These are phyloP conservation scores for Zasmidium citrigriseum DNA, from an alignment of 2,329 filamentous ascomycete genomes.

Conservation along the genomic window DNA sequence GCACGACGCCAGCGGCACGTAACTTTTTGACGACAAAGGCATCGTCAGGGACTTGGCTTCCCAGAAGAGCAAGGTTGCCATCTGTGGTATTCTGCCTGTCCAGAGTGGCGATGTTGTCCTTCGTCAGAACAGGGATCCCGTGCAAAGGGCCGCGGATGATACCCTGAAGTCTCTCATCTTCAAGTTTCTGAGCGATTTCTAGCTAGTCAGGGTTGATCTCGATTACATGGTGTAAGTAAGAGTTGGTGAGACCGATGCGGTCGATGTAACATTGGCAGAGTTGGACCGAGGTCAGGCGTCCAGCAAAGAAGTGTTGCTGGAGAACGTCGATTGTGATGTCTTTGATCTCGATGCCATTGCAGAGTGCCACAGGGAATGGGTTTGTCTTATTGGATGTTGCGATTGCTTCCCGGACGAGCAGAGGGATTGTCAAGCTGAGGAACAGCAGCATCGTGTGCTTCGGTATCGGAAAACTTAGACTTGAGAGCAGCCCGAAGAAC, in stretches of 20 bases:
- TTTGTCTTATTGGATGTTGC: neutral
- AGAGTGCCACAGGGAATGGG: constrained; percentile 63
- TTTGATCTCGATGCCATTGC: constrained; percentile 62
- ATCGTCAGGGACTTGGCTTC: constrained; percentile 14
- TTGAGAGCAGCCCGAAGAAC: no score
- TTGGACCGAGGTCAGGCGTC: constrained; percentile 4
- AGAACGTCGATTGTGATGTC: constrained; percentile 41
- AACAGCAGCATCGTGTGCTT: no score
- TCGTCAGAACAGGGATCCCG: constrained; percentile 43
- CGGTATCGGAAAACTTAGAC: no score
- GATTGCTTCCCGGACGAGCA: no score
- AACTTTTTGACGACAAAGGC: constrained; percentile 15
- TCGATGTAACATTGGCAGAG: constrained; percentile 7
- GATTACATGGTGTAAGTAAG: constrained; percentile 9
- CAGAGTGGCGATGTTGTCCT: constrained; percentile 29
- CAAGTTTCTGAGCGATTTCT: constrained; percentile 36
- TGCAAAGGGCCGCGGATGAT: constrained; percentile 40
- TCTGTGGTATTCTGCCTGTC: constrained; percentile 18
- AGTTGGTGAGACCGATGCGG: constrained; percentile 6
- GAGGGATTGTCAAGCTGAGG: no score
- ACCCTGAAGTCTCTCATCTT: constrained; percentile 39
- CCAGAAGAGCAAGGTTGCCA: constrained; percentile 15
- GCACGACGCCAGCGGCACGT: constrained; percentile 14
- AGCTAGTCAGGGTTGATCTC: constrained; percentile 12
- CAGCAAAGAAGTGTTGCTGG: neutral